phyloP scores from a whole-genome alignment of 306 rosid genomes.

The Luffa acutangula region DNA sequence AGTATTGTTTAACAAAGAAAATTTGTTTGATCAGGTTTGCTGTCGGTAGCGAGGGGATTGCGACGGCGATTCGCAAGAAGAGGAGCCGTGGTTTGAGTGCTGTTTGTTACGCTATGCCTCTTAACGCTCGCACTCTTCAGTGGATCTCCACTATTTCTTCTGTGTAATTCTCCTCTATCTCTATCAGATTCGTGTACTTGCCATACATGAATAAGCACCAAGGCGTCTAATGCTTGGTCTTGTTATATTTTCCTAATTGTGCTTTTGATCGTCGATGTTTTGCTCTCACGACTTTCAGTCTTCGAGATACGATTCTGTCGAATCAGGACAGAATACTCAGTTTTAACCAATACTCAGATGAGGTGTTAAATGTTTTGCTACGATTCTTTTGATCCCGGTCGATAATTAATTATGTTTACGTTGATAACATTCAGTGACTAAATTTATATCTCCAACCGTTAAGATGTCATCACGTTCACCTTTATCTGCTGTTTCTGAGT shows the following conservation, averaged over 20 bases:
- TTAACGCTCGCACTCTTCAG: constrained; percentile 41
- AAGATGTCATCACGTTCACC: neutral
- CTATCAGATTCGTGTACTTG: neutral
- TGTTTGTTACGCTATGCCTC: constrained; percentile 43
- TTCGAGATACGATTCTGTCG: neutral
- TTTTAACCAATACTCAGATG: neutral
- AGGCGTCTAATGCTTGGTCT: neutral
- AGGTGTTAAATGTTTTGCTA: neutral
- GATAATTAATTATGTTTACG: neutral
- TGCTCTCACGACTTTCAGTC: neutral
- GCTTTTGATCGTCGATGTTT: neutral
- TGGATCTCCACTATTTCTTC: constrained; percentile 54
- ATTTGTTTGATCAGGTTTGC: constrained; percentile 22
- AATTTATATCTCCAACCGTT: neutral
- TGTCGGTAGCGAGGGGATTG: constrained; percentile 12
- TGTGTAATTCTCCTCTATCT: constrained; percentile 26
- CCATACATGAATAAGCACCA: neutral
- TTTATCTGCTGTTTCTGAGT: neutral
- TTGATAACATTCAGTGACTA: neutral
- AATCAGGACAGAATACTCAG: neutral
- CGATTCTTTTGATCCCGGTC: neutral
- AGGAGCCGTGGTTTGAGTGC: constrained; percentile 23
- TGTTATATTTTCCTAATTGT: neutral
- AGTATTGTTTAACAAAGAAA: neutral
- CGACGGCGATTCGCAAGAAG: constrained; percentile 11